These are phyloP conservation scores for Erodium trifolium DNA, from an alignment of 441 rosid genomes.

Conservation along the genomic window DNA sequence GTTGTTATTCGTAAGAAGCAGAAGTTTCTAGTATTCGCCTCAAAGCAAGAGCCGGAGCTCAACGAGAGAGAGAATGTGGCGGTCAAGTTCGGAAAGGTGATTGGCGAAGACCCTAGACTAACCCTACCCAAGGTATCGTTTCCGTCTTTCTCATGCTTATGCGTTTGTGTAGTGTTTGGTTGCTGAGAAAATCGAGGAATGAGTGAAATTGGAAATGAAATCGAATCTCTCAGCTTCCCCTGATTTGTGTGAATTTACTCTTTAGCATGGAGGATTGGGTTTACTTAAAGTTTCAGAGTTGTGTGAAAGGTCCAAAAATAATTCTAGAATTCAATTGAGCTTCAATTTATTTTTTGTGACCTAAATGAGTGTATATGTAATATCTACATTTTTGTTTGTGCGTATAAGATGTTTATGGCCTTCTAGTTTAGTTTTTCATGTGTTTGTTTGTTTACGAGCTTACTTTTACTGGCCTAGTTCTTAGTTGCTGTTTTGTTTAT, in stretches of 20 bases:
- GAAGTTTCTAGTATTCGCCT: slow-evolving; percentile 37
- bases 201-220: no score
- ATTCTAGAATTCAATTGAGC: no score
- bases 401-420: no score
- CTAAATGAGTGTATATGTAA: no score
- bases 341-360: no score
- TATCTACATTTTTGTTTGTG: no score
- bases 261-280: not conserved
- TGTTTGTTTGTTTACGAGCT: no score
- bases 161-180: not conserved
- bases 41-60: slow-evolving; percentile 49
- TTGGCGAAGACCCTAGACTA: slow-evolving; percentile 88
- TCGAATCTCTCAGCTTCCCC: not conserved
- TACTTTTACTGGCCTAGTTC: not conserved
- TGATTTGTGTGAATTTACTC: not conserved
- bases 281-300: not conserved
- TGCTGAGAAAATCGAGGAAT: not conserved
- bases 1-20: slow-evolving; percentile 23
- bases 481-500: slow-evolving; percentile 16
- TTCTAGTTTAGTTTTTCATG: no score
- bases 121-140: slow-evolving; percentile 64
- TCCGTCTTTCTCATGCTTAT: slow-evolving; percentile 11
- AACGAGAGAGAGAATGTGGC: slow-evolving; percentile 82
- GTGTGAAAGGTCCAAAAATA: no score
- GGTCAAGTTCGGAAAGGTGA: slow-evolving; percentile 72